These are phyloP conservation scores for Neodidymelliopsis sp. DNA, from an alignment of 2,329 filamentous ascomycete species.

Conservation along the genomic window DNA sequence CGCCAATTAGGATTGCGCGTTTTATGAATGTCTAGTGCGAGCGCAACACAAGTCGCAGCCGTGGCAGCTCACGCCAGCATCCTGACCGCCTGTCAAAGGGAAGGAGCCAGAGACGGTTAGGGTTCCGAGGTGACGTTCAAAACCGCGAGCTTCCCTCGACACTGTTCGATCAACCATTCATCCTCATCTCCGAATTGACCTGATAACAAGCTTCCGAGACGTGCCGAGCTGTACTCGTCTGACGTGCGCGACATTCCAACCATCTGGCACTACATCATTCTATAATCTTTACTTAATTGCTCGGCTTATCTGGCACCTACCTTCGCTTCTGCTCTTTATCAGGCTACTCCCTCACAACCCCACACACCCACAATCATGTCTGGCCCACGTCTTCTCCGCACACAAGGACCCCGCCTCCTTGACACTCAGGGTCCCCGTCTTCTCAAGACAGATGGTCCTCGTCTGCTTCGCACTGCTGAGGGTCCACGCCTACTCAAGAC, in stretches of 20 bases:
- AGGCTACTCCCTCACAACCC: neutral
- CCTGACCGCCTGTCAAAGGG: slow-evolving; percentile 19
- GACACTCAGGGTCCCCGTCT: slow-evolving; percentile 13
- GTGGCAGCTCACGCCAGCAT: slow-evolving; percentile 15
- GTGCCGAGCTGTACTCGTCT: slow-evolving; percentile 9
- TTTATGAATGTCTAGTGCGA: slow-evolving; percentile 22
- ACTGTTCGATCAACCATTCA: slow-evolving; percentile 12
- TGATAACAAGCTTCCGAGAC: slow-evolving; percentile 13
- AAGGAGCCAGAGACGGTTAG: slow-evolving; percentile 9
- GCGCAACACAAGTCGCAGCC: slow-evolving; percentile 9
- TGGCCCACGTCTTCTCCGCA: slow-evolving; percentile 19
- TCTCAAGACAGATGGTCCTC: slow-evolving; percentile 9
- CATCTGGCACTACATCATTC: slow-evolving; percentile 5
- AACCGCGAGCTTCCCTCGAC: slow-evolving; percentile 13
- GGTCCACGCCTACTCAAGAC: slow-evolving; percentile 19
- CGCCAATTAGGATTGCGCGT: slow-evolving; percentile 14
- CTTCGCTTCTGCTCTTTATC: neutral
- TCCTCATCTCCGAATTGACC: slow-evolving; percentile 9
- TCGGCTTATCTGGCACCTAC: slow-evolving; percentile 13
- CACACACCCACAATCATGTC: slow-evolving; percentile 9
- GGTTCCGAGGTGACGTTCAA: slow-evolving; percentile 16
- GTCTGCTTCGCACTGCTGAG: slow-evolving; percentile 17
- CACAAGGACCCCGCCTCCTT: slow-evolving; percentile 18
- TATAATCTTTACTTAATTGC: slow-evolving; percentile 10
- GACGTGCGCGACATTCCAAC: slow-evolving; percentile 10